Evolutionary conservation across 768 basidiomycete genomes (phyloP).

Genomic region (Russula emetica): DNA sequence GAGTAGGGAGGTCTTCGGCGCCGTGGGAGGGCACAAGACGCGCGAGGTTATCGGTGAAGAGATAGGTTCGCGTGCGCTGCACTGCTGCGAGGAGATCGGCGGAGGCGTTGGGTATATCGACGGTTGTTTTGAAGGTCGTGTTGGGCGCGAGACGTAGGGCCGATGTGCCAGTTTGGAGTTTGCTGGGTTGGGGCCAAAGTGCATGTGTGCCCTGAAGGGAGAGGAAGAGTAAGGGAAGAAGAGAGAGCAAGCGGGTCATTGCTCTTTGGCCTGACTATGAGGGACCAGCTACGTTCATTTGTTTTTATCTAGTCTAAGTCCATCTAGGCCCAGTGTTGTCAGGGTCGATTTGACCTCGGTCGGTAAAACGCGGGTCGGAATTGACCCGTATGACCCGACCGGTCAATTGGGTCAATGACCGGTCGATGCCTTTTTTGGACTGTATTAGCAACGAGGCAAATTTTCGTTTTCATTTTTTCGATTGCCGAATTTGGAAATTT

Average conservation of each 20-base stretch:
- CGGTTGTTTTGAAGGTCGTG: slow-evolving; percentile 45
- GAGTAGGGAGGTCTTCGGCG: slow-evolving; percentile 39
- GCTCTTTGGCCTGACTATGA: not conserved
- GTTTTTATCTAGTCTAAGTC: no score
- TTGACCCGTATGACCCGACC: no score
- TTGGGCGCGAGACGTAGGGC: slow-evolving; percentile 40
- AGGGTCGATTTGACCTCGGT: no score
- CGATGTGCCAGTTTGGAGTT: slow-evolving; percentile 32
- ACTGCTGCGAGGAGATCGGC: slow-evolving; percentile 58
- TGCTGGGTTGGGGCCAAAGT: slow-evolving; percentile 40
- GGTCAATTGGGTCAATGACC: no score
- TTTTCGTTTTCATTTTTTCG: no score
- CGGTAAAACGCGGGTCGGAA: no score
- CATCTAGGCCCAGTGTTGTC: no score
- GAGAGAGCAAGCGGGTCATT: not conserved
- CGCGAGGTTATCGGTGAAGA: slow-evolving; percentile 50
- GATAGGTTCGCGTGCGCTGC: slow-evolving; percentile 40
- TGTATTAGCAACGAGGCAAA: no score
- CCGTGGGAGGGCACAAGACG: slow-evolving; percentile 59
- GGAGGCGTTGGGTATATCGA: slow-evolving; percentile 45
- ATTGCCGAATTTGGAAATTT: no score
- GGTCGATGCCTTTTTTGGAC: no score
- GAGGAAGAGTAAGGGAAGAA: slow-evolving; percentile 5
- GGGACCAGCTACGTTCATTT: not conserved
- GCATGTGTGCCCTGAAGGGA: slow-evolving; percentile 28